These are phyloP conservation scores for Adansonia grandidieri DNA, from an alignment of 441 rosid genomes.

Conservation along the genomic window DNA sequence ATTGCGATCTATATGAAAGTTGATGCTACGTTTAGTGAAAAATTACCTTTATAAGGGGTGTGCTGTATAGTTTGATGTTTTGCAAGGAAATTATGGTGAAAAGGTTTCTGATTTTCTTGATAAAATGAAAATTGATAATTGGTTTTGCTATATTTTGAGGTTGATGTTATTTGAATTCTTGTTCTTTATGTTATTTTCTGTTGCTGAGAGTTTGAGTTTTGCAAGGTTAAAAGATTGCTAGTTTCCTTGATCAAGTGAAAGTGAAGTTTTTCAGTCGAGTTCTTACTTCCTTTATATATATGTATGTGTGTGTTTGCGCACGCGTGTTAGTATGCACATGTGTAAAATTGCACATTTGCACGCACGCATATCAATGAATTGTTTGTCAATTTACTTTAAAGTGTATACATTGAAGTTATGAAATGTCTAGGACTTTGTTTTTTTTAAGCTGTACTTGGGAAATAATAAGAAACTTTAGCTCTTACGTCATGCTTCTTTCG, in stretches of 20 bases:
- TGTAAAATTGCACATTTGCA: too few relatives aligned
- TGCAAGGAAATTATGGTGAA: background rate
- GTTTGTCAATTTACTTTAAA: background rate
- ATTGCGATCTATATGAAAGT: too few relatives aligned
- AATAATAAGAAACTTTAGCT: background rate
- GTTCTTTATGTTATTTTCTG: constrained; percentile 8
- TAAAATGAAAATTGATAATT: background rate
- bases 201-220: background rate
- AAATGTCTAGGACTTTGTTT: background rate
- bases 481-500: background rate
- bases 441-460: constrained; percentile 7
- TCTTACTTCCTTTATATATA: background rate
- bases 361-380: background rate
- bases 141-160: background rate
- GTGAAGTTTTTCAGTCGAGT: background rate
- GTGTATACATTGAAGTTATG: background rate
- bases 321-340: too few relatives aligned
- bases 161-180: constrained; percentile 6
- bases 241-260: background rate
- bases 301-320: background rate
- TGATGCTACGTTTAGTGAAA: too few relatives aligned
- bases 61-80: background rate
- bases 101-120: background rate
- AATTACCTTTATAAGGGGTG: too few relatives aligned
- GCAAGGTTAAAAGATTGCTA: background rate